phyloP scores from a whole-genome alignment of 192 early-diverging fungal species.

The Coemansia sp. region DNA sequence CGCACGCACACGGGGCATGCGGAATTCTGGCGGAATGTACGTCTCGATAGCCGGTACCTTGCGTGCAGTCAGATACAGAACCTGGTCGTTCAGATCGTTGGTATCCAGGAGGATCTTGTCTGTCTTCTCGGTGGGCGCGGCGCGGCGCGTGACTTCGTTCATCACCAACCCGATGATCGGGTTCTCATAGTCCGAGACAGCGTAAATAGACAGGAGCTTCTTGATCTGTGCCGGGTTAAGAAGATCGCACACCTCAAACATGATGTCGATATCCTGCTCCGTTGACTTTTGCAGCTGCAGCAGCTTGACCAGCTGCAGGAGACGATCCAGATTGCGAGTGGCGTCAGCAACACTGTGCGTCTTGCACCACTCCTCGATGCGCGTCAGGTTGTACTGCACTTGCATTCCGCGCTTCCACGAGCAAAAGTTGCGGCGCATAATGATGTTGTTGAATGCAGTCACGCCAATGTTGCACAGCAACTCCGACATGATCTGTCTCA shows the following conservation, averaged over 20 bases:
- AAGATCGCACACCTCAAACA: slow-evolving; percentile 98
- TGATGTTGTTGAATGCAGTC: slow-evolving; percentile 93
- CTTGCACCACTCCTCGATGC: slow-evolving; percentile 99
- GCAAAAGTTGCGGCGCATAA: slow-evolving; percentile 98
- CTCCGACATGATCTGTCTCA: slow-evolving; percentile 93
- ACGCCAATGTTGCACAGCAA: slow-evolving; percentile 94
- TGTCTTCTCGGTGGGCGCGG: slow-evolving; percentile 82
- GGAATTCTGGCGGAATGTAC: slow-evolving; percentile 70
- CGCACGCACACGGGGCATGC: slow-evolving; percentile 46
- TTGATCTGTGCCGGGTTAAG: slow-evolving; percentile 96
- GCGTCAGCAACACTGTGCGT: slow-evolving; percentile 89
- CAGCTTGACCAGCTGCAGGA: slow-evolving; percentile 96
- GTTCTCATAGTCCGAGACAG: slow-evolving; percentile 93
- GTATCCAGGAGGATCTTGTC: slow-evolving; percentile 89
- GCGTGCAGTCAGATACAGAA: slow-evolving; percentile 62
- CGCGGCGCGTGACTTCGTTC: slow-evolving; percentile 83
- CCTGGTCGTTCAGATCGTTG: slow-evolving; percentile 60
- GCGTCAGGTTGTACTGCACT: slow-evolving; percentile 98
- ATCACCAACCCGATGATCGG: slow-evolving; percentile 85
- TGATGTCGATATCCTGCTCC: slow-evolving; percentile 90
- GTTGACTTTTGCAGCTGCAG: slow-evolving; percentile 75
- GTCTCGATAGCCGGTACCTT: slow-evolving; percentile 70
- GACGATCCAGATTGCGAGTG: slow-evolving; percentile 85
- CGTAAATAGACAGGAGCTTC: slow-evolving; percentile 94
- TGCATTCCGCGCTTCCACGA: slow-evolving; percentile 99